Base-by-base conservation (phyloP, 352 stramenopile species). In the Pilasporangium apinafurcum region DNA sequence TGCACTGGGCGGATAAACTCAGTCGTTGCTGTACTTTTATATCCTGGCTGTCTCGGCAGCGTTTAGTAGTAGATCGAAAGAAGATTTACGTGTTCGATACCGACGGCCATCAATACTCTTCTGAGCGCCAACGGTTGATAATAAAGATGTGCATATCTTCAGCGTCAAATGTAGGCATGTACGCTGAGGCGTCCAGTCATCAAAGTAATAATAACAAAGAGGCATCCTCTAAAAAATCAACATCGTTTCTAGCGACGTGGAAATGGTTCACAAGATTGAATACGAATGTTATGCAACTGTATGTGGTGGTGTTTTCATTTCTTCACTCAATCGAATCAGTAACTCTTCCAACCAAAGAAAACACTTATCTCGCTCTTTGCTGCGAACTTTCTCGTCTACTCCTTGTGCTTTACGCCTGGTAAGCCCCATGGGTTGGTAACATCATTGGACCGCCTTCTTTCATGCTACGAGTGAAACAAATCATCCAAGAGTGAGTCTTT, bases 401-500 rank as follows among this genome's bases (percentile, higher is more conserved):
- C 27, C 12, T 5, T 5, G 8, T 13, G 21, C 27, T 18, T 45
- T 83, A 92, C 35, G 74, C 80, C 56, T 90, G 77, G 70, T 90
- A 92, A 21, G 60, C 80, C 44, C 80, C 80, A 51, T 92, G 80
- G 21, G 80, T 90, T n/a, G 80, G 80, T n/a, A 92, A 46, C 80
- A 92, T 92, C 80, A 92, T 92, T 26, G 80, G 80, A 28, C 80
- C 80, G 49, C 80, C 80, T 28, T 92, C 80, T 67, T 88, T 92
- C 71, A 92, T 88, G 69, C 80, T 90, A 48, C 37, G 32, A 32
- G 17, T 4, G 30, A 8, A 32, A 37, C 49, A 44, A 31, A 51
- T 12, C 39, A 51, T 43, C 27, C n/a, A n/a, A n/a, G n/a, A n/a
- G n/a, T n/a, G n/a, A n/a, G n/a, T n/a, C n/a, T n/a, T n/a, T n/a